These are phyloP conservation scores for Saccharomycopsis amapae DNA, from an alignment of 805 yeast species.

Conservation along the genomic window DNA sequence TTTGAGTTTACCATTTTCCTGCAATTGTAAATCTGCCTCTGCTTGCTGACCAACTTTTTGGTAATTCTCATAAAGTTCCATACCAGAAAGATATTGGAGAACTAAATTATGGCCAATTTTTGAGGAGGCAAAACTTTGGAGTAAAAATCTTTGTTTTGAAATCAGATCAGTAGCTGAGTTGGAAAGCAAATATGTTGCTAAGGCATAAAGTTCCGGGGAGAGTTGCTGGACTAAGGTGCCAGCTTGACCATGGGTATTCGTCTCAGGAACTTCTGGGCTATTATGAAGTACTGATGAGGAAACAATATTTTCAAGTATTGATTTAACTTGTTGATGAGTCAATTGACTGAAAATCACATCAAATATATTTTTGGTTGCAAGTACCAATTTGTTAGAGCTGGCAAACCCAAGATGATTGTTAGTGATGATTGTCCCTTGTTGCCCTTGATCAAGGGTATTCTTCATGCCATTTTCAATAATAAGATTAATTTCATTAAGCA, in stretches of 20 bases:
- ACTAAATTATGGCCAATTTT: conserved; percentile 11
- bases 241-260: too few relatives aligned
- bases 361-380: conserved; percentile 7
- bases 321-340: conserved; percentile 2
- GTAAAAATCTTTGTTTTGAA: conserved; percentile 6
- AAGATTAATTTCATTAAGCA: conserved; percentile 4
- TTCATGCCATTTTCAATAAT: background rate
- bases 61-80: conserved; percentile 10
- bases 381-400: background rate
- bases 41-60: conserved; percentile 9
- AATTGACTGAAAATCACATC: conserved; percentile 11
- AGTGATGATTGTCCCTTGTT: background rate
- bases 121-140: conserved; percentile 8
- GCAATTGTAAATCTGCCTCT: conserved; percentile 7
- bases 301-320: background rate
- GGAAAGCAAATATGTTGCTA: conserved; percentile 3
- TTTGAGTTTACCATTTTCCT: conserved; percentile 5
- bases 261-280: background rate
- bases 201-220: conserved; percentile 11
- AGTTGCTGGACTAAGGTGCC: too few relatives aligned
- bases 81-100: conserved; percentile 9
- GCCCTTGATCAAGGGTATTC: background rate
- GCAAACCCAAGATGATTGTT: background rate
- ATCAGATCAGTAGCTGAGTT: conserved; percentile 10
- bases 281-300: background rate